Evolutionary conservation across 306 rosid genomes (phyloP), one percentile per base, ranked within the genome.

Genomic region (Prunus dulcis): DNA sequence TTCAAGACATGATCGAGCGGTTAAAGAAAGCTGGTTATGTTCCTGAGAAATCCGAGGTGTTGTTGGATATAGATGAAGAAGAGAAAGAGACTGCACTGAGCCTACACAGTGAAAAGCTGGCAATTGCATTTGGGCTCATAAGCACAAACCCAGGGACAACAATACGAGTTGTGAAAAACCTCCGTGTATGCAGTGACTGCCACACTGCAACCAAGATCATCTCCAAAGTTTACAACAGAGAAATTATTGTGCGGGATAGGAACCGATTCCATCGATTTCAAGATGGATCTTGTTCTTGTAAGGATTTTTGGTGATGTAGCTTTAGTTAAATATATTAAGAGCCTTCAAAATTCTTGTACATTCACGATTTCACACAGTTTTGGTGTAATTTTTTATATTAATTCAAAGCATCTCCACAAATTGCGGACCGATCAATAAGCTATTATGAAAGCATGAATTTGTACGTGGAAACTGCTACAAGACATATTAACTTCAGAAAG

Each of bases 1-100:
- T 79, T 23, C 76, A 83, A 19, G 86, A 75, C 38, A 34, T 57
- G 83, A 83, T 69, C 61, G 15, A 25, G 43, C 64, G 30, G 58
- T 46, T 78, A 64, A 74, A 78, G 74, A 67, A 69, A 74, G 77
- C 77, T 2, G 74, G 80, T 27, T 53, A 62, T 75, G 76, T 63
- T 55, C 69, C 77, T 13, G 73, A 73, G 73, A 82, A 13, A 53
- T 73, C 80, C n/a, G 75, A 64, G 74, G 80, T 55, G 4, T 15
- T 64, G 72, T 60, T 74, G 22, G 80, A 79, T 23, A 71, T 76
- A 71, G 81, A 79, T 32, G 75, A 79, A 38, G 83, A 79, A 50
- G 87, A 83, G 49, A 75, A 79, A 53, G 83, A 79, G 83, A 71
- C 83, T 65, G 78, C 81, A 49, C 78, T 75, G 51, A 17, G 69